Base-by-base conservation (phyloP, 2,329 filamentous ascomycete genomes). In the Penicillium sp. region DNA sequence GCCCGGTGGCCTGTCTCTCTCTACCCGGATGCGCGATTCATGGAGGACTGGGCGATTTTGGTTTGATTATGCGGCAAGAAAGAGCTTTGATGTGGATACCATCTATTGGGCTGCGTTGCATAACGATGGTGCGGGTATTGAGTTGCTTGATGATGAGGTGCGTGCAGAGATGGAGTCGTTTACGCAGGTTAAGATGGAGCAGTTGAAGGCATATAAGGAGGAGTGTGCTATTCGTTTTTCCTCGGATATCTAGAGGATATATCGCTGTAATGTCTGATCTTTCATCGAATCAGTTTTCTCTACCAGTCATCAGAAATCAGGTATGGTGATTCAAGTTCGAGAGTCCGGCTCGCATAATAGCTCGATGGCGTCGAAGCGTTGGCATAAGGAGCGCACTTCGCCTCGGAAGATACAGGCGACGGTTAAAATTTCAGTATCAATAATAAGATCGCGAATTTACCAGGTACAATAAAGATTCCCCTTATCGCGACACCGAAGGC, bases 61-160 rank as follows among this genome's bases (percentile, higher is more conserved):
- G 53, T 36, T 59, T 10, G 52, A 50, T 30, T 44, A 55, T 23
- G 55, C 54, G 8, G 55, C 55, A 45, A 41, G 50, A 31, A 50
- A 51, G 19, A 56, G 53, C 36, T 56, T 42, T 31, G 49, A 53
- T 48, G 53, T 60, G 21, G 54, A 60, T 44, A 42, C 47, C 3
- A 54, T 60, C 9, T 63, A 59, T 43, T 59, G 51, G 53, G 43
- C 44, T 15, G 44, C 41, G 10, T 39, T 65, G 33, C 50, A 62
- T 47, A 38, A 62, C n/a, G 45, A 41, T 20, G 46, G 43, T 39
- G 31, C n/a, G 32, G 51, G 44, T 41, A 15, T 57, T 42, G 47
- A 55, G 17, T 34, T 51, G 36, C 51, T 59, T 42, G 51, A 59
- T 11, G 48, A 56, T 3, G 43, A 51, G 39, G 30, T 36, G 35